A percentile compares a stretch with the other conserved stretches of the same genome.
Evolutionary conservation across 805 yeast genomes (phyloP).

Genomic region (Lipomyces kockii): DNA sequence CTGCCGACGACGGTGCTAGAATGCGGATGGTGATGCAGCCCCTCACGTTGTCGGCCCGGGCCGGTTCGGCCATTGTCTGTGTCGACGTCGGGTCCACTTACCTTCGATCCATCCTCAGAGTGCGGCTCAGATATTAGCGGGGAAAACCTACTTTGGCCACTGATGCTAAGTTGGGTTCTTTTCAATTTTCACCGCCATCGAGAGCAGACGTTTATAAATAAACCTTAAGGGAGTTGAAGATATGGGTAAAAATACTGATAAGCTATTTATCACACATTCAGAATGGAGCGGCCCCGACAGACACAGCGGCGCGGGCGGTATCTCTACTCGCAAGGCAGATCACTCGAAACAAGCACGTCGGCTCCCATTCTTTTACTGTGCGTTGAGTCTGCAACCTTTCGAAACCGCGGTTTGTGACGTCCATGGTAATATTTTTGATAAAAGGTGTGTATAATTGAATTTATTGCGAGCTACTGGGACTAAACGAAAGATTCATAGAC

Average conservation of each 20-base stretch:
- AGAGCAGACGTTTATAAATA: not conserved
- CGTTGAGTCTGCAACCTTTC: conserved; percentile 43
- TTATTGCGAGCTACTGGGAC: not conserved
- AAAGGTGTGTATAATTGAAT: conserved; percentile 19
- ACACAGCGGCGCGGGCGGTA: conserved; percentile 42
- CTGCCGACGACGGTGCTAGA: not conserved
- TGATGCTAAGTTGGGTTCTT: not conserved
- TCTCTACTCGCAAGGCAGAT: conserved; percentile 14
- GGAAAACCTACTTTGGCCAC: too few relatives aligned
- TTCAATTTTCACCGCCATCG: not conserved
- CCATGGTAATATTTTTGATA: conserved; percentile 45
- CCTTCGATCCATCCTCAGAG: too few relatives aligned
- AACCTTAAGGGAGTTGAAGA: not conserved
- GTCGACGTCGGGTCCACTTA: too few relatives aligned
- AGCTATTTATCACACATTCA: conserved; percentile 46
- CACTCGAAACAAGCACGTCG: conserved; percentile 21
- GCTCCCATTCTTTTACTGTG: conserved; percentile 45
- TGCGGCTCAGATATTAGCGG: too few relatives aligned
- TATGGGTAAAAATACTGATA: conserved; percentile 49
- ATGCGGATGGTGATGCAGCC: too few relatives aligned
- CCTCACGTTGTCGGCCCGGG: too few relatives aligned
- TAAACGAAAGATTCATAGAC: conserved; percentile 21
- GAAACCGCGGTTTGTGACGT: conserved; percentile 40
- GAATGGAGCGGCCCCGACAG: conserved; percentile 44
- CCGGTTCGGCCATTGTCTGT: too few relatives aligned